Percentiles rank a stretch among this genome's conserved stretches.
Evolutionary conservation across 2,329 filamentous ascomycete species (phyloP).

Genomic region (Sphaerulina musiva): DNA sequence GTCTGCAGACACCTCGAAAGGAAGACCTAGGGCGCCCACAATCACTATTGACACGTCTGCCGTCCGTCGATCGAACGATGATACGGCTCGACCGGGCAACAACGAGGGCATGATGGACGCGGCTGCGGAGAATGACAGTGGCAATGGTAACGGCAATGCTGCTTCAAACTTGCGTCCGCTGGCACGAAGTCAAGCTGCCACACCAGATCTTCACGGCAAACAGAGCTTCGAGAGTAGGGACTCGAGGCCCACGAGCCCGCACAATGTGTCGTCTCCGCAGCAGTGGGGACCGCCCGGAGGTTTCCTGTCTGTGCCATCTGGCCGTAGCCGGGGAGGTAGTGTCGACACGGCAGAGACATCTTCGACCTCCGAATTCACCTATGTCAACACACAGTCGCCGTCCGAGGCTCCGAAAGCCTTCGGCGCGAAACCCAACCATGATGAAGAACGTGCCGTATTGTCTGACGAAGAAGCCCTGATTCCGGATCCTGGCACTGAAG

Average conservation of each 20-base stretch:
- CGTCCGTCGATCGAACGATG: constrained; percentile 33
- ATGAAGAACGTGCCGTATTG: constrained; percentile 48
- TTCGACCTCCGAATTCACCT: constrained; percentile 57
- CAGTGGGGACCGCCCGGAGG: constrained; percentile 46
- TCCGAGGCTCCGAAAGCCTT: constrained; percentile 27
- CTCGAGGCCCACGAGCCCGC: constrained; percentile 59
- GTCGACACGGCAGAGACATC: constrained; percentile 56
- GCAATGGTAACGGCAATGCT: constrained; percentile 16
- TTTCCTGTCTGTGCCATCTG: constrained; percentile 57
- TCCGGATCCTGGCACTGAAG: constrained; percentile 69
- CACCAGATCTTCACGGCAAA: constrained; percentile 48
- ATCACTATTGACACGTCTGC: constrained; percentile 49
- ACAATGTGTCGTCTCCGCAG: constrained; percentile 60
- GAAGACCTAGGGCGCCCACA: constrained; percentile 40
- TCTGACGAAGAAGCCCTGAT: constrained; percentile 63
- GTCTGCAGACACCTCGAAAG: constrained; percentile 3
- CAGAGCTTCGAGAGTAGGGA: constrained; percentile 60
- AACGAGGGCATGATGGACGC: constrained; percentile 28
- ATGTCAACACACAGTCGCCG: constrained; percentile 44
- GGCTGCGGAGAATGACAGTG: constrained; percentile 25
- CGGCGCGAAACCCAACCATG: constrained; percentile 24
- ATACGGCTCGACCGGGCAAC: constrained; percentile 32
- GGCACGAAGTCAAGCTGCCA: constrained; percentile 21
- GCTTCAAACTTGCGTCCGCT: constrained; percentile 15
- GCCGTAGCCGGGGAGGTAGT: constrained; percentile 59